Evolutionary conservation across 257 asterid genomes (phyloP).

Genomic region (Jacaranda mimosifolia): DNA sequence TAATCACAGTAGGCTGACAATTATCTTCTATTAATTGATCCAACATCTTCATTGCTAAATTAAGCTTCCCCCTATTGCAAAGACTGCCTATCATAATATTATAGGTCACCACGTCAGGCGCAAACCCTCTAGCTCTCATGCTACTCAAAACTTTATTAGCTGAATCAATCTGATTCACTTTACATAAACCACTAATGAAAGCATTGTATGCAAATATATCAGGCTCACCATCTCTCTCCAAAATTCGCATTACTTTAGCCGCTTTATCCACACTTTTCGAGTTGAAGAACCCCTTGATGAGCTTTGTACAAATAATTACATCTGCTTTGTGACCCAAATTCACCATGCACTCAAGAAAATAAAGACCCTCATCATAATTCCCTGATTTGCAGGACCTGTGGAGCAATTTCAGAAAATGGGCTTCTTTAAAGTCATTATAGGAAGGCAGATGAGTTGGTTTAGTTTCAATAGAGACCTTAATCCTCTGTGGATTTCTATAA

Average conservation of each 20-base stretch:
- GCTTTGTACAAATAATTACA: slow-evolving; percentile 81
- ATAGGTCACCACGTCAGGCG: slow-evolving; percentile 82
- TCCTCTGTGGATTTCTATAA: slow-evolving; percentile 36
- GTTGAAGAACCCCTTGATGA: slow-evolving; percentile 72
- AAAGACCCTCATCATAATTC: slow-evolving; percentile 75
- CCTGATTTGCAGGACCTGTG: slow-evolving; percentile 77
- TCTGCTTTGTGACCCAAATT: slow-evolving; percentile 70
- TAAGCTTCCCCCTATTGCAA: slow-evolving; percentile 77
- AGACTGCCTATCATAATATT: slow-evolving; percentile 85
- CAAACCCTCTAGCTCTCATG: slow-evolving; percentile 69
- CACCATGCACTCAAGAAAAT: slow-evolving; percentile 72
- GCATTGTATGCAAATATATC: slow-evolving; percentile 87
- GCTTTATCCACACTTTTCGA: slow-evolving; percentile 64
- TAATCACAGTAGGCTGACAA: slow-evolving; percentile 75
- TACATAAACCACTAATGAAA: slow-evolving; percentile 77
- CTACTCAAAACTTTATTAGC: slow-evolving; percentile 69
- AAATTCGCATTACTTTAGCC: slow-evolving; percentile 61
- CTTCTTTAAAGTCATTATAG: slow-evolving; percentile 57
- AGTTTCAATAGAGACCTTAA: slow-evolving; percentile 43
- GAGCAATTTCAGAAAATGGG: slow-evolving; percentile 65
- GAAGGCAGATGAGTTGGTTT: slow-evolving; percentile 42
- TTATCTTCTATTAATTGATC: slow-evolving; percentile 66
- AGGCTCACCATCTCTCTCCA: slow-evolving; percentile 79
- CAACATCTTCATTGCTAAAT: slow-evolving; percentile 67
- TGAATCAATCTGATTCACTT: slow-evolving; percentile 64